Conservation (phyloP, 163 green algal genomes). For the Prototheca stagnorum region DNA sequence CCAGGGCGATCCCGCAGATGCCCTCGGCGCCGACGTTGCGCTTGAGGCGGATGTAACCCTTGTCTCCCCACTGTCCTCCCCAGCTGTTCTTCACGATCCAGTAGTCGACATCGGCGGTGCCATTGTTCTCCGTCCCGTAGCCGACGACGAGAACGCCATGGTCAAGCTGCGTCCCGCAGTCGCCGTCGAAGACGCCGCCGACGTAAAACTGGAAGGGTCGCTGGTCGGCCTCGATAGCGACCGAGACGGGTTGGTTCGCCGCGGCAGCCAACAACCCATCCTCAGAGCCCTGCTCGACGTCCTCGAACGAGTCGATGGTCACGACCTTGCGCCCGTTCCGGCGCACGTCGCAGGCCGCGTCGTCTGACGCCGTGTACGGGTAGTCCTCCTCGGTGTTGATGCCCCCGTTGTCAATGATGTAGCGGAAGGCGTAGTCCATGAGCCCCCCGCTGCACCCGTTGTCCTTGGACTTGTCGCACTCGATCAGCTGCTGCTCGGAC, state of each 20-base stretch:
- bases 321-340: constrained; percentile 42
- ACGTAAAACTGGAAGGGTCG: constrained; percentile 85
- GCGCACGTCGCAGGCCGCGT: constrained; percentile 34
- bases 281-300: constrained; percentile 49
- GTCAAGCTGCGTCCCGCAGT: constrained; percentile 58
- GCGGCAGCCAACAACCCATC: constrained; percentile 36
- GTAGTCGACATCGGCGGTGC: constrained; percentile 37
- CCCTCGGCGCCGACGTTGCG: constrained; percentile 22
- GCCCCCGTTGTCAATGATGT: constrained; percentile 67
- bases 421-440: constrained; percentile 80
- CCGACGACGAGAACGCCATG: constrained; percentile 71
- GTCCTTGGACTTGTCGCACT: constrained; percentile 72
- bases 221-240: constrained; percentile 72
- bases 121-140: constrained; percentile 34
- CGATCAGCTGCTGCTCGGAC: constrained; percentile 91
- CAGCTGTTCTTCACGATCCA: constrained; percentile 80
- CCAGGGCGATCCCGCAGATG: constrained; percentile 65
- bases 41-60: constrained; percentile 34
- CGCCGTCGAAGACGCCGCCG: constrained; percentile 66
- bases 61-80: constrained; percentile 41
- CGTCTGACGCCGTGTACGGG: constrained; percentile 34
- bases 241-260: constrained; percentile 59
- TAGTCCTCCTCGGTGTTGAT: constrained; percentile 89
- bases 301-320: constrained; percentile 64
- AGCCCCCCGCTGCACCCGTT: constrained; percentile 69